Evolutionary conservation across 257 asterid genomes (phyloP), one percentile per base, ranked within the genome.

Genomic region (Gardenia jasminoides): DNA sequence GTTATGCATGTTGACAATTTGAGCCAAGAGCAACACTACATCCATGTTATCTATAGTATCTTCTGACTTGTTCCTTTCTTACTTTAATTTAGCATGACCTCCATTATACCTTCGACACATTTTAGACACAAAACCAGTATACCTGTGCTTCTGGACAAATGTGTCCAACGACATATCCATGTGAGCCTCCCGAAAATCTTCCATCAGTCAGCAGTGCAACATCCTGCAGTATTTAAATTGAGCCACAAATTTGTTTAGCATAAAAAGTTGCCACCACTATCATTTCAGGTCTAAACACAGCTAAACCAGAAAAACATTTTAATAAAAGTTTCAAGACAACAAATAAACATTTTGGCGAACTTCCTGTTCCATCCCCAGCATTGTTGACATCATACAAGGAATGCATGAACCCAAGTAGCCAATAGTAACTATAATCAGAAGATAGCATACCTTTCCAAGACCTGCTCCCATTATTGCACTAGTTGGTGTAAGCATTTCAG

Each of bases 381-480:
- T n/a, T 10, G 33, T 36, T 16, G 39, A 78, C 67, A 41, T 33
- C 43, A 48, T 39, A 67, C 41, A 24, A 77, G 70, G 31, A 47
- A 68, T 26, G 50, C 24, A 56, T 48, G 26, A 70, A 78, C 36
- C 24, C 12, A 4, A 30, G 30, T 71, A n/a, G 46, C 26, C 46
- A 20, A 17, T 8, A 6, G 65, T 30, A 46, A 59, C 36, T 33
- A 28, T 2, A 36, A 12, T 20, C 44, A 3, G 50, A 67, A 39
- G 69, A 39, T 28, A n/a, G 72, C 86, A 26, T 78, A 92, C 99
- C 97, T 95, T 93, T 70, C 99, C 99, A 74, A 95, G 99, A 83
- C 99, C 99, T 17, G 99, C 99, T 1, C 99, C 99, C 97, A 95
- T 90, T 85, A 95, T 95, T 58, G 99, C 99, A 83, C 99, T 93